Percentiles rank a stretch among this genome's conserved stretches.
Conservation (phyloP, 1,139 yeast species). For the Scheffersomyces titani region DNA sequence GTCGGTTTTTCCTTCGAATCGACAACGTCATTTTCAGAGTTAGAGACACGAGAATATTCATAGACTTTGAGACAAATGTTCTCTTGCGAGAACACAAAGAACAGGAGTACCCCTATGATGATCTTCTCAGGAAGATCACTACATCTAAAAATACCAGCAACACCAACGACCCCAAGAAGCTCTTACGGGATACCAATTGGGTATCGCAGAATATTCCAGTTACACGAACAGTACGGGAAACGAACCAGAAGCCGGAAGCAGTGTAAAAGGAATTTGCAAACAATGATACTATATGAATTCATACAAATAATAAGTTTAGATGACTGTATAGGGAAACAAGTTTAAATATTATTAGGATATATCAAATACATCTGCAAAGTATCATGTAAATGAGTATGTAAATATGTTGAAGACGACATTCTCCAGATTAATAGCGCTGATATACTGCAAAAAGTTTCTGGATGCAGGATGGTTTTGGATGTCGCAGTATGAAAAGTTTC, state of each 20-base stretch:
- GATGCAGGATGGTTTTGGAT: not conserved
- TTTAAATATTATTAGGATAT: not conserved
- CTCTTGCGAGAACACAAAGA: slow-evolving; percentile 77
- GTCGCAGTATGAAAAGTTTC: not conserved
- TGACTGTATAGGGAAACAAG: not conserved
- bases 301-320: not conserved
- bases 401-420: not conserved
- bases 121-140: slow-evolving; percentile 40
- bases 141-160: slow-evolving; percentile 42
- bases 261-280: not conserved
- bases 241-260: slow-evolving; percentile 1
- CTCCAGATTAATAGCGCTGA: not conserved
- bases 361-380: not conserved
- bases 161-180: slow-evolving; percentile 69
- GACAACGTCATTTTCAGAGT: slow-evolving; percentile 86
- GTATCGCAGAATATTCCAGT: slow-evolving; percentile 63
- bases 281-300: no score
- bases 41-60: slow-evolving; percentile 78
- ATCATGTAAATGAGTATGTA: not conserved
- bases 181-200: slow-evolving; percentile 83
- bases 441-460: not conserved
- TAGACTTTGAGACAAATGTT: slow-evolving; percentile 68
- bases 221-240: slow-evolving; percentile 20
- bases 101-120: slow-evolving; percentile 68
- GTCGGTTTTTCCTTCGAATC: slow-evolving; percentile 80